phyloP scores from a whole-genome alignment of 306 rosid species.

The Castanea sativa region DNA sequence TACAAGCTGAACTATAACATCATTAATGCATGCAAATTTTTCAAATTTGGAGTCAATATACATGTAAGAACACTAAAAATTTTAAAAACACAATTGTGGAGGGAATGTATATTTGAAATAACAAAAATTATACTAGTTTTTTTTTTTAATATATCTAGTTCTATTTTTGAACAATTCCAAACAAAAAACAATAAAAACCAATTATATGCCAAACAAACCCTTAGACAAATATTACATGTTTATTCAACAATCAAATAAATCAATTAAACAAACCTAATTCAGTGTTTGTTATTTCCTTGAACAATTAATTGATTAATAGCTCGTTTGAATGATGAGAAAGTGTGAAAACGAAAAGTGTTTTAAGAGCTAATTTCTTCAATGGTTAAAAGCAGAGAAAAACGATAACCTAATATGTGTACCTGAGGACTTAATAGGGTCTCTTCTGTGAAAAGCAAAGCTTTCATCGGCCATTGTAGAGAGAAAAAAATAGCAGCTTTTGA shows the following conservation, averaged over 20 bases:
- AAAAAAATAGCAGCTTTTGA: background rate
- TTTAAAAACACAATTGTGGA: too few species aligned
- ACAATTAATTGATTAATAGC: background rate
- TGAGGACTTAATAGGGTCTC: constrained; percentile 79
- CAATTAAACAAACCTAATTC: background rate
- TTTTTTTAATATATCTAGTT: too few species aligned
- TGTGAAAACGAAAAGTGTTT: background rate
- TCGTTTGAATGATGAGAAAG: background rate
- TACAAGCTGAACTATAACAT: too few species aligned
- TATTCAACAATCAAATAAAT: background rate
- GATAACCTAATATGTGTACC: constrained; percentile 35
- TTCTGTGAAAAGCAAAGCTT: constrained; percentile 37
- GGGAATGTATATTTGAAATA: too few species aligned
- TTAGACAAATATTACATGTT: background rate
- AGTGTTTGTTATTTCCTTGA: background rate
- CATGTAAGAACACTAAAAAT: too few species aligned
- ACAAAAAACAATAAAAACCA: too few species aligned
- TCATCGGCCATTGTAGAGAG: constrained; percentile 67
- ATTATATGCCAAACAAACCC: too few species aligned
- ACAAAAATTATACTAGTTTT: too few species aligned
- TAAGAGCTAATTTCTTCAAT: too few species aligned
- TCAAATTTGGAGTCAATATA: too few species aligned
- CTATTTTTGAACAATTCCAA: too few species aligned
- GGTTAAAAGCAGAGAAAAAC: background rate
- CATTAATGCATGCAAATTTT: too few species aligned